Percentiles rank a stretch among this genome's conserved stretches.
Conservation (phyloP, 495 filamentous ascomycete genomes). For the Astrothelium macrocarpum region DNA sequence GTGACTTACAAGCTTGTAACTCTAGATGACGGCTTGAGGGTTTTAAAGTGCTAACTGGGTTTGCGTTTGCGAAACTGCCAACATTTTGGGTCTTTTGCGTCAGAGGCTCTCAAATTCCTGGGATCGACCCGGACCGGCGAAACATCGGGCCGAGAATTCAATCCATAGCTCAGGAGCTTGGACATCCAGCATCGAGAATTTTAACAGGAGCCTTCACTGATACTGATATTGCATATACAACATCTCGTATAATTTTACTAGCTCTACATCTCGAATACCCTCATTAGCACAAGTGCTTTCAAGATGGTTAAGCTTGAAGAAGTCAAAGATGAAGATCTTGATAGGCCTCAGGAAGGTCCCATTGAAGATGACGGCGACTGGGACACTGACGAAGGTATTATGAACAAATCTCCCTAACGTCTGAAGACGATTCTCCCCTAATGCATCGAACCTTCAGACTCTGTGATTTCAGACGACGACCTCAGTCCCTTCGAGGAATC, state of each 20-base stretch:
- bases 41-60: too few relatives aligned
- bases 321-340: slow-evolving; percentile 92
- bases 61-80: not conserved
- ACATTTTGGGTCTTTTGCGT: not conserved
- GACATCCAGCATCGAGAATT: not conserved
- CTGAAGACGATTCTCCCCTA: too few relatives aligned
- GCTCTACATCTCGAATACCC: not conserved
- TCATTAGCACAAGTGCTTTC: slow-evolving; percentile 18
- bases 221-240: too few relatives aligned
- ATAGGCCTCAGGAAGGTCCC: slow-evolving; percentile 57
- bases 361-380: slow-evolving; percentile 77
- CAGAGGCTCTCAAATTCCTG: not conserved
- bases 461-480: slow-evolving; percentile 46
- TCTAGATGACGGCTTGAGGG: too few relatives aligned
- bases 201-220: not conserved
- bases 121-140: not conserved
- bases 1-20: too few relatives aligned
- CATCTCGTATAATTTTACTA: not conserved
- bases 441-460: too few relatives aligned
- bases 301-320: slow-evolving; percentile 95
- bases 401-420: too few relatives aligned
- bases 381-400: slow-evolving; percentile 74
- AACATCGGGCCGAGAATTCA: not conserved
- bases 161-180: not conserved
- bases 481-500: slow-evolving; percentile 44